Percentiles rank a stretch among this genome's conserved stretches.
These are phyloP conservation scores for Euphorbia lathyris DNA, from an alignment of 345 rosid species.

Conservation along the genomic window DNA sequence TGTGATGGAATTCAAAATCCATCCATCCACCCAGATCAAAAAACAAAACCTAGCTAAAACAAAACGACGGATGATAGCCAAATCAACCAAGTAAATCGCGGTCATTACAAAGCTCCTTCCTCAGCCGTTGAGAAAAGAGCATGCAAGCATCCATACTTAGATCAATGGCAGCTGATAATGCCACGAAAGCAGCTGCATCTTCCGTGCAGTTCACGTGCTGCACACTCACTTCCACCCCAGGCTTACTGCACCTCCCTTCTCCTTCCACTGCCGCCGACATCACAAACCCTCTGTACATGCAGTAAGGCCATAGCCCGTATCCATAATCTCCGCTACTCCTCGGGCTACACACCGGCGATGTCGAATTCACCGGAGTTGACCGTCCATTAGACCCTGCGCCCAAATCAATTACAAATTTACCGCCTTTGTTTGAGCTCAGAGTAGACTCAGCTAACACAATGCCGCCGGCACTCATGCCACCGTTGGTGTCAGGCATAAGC, in stretches of 20 bases:
- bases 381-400: slow-evolving; percentile 33
- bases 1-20: slow-evolving; percentile 25
- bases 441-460: slow-evolving; percentile 70
- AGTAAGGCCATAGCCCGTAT: slow-evolving; percentile 64
- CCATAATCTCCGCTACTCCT: slow-evolving; percentile 76
- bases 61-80: not conserved
- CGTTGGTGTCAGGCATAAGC: slow-evolving; percentile 56
- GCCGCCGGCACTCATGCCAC: slow-evolving; percentile 46
- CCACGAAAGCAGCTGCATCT: slow-evolving; percentile 94
- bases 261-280: slow-evolving; percentile 89
- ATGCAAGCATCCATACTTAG: slow-evolving; percentile 91
- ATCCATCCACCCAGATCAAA: slow-evolving; percentile 1
- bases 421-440: slow-evolving; percentile 60
- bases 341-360: slow-evolving; percentile 74
- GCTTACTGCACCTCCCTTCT: slow-evolving; percentile 80
- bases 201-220: slow-evolving; percentile 90
- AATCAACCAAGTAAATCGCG: slow-evolving; percentile 31
- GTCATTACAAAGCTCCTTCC: slow-evolving; percentile 71
- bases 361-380: slow-evolving; percentile 27
- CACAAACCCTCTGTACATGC: slow-evolving; percentile 67
- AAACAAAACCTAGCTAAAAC: not conserved
- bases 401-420: slow-evolving; percentile 69
- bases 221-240: slow-evolving; percentile 81
- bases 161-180: slow-evolving; percentile 85
- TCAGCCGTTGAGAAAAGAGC: slow-evolving; percentile 77